Evolutionary conservation across 495 filamentous ascomycete genomes (phyloP), one percentile per base, ranked within the genome.

Genomic region (Polyplosphaeria fusca): DNA sequence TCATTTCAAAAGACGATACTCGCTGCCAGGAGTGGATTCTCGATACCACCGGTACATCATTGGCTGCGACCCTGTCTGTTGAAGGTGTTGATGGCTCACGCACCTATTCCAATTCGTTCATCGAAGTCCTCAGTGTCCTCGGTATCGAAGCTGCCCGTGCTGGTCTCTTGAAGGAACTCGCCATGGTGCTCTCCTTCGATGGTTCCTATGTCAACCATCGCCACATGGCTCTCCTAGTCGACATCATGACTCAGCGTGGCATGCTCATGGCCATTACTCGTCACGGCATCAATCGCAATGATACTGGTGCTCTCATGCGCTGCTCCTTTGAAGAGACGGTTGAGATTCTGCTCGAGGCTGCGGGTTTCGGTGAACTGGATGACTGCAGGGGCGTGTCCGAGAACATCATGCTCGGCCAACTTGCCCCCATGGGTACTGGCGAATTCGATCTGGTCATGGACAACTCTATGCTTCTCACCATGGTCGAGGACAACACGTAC

Each of bases 251-350:
- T 16, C 87, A 91, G 47, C 83, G 93, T 41, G 93, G 93, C 42
- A 85, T 86, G 62, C 79, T 99, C 61, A 95, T 95, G 70, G 91
- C 93, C 4, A 91, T 97, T 49, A 97, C 93, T 52, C 89, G 93
- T 71, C 94, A 97, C 60, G 93, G 93, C 75, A 99, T 99, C 73
- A 99, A 99, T 73, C 83, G 94, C 61, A 87, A 90, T 12, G 94
- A 99, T 65, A 99, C 94, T 43, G 93, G 93, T 76, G 93, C 93
- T 1, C 77, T 99, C 65, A 99, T 99, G 93, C 85, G 93, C 68
- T 99, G 93, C 77, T 99, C 93, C 7, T 99, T 99, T 73, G 93
- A 99, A 74, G 94, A 99, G 66, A 99, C 93, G 0, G 93, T 99
- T 27, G 93, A 99, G 69, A 99, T 99, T 74, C 76, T 99, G 23